phyloP scores from a whole-genome alignment of 371 early-diverging fungal genomes.

The Apophysomyces trapeziformis region DNA sequence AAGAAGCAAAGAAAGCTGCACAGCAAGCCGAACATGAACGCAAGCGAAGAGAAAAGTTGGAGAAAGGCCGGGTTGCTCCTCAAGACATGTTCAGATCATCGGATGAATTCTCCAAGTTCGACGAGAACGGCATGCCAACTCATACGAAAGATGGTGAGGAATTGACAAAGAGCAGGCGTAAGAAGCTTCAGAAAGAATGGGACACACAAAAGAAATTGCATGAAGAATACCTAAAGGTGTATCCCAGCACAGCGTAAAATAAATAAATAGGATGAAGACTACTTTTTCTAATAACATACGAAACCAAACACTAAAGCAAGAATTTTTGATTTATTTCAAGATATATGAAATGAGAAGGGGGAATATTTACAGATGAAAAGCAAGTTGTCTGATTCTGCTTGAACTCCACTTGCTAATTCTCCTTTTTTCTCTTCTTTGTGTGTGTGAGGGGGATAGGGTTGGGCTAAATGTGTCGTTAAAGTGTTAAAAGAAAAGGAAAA shows the following conservation, averaged over 20 bases:
- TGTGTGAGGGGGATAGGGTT: background rate
- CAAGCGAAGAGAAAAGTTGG: conserved; percentile 73
- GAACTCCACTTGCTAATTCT: conserved; percentile 1
- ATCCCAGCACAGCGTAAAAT: background rate
- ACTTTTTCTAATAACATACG: conserved; percentile 33
- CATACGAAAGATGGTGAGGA: conserved; percentile 83
- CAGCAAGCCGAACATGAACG: conserved; percentile 64
- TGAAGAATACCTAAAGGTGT: conserved; percentile 70
- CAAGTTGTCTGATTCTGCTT: background rate
- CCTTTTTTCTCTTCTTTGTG: background rate
- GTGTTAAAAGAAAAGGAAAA: background rate
- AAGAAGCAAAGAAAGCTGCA: conserved; percentile 70
- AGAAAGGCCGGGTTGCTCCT: conserved; percentile 78
- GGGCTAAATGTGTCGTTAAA: conserved; percentile 1
- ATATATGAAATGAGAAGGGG: background rate
- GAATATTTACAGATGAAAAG: conserved; percentile 6
- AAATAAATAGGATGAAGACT: conserved; percentile 64
- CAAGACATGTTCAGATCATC: conserved; percentile 75
- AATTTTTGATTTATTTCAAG: background rate
- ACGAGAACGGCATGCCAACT: conserved; percentile 89
- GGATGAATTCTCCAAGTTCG: conserved; percentile 78
- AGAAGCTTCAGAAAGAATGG: conserved; percentile 89
- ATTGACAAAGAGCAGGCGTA: conserved; percentile 79
- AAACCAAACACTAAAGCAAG: background rate
- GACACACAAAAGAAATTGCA: conserved; percentile 87